phyloP scores from a whole-genome alignment of 78 protist genomes.

The Andalucia godoyi region DNA sequence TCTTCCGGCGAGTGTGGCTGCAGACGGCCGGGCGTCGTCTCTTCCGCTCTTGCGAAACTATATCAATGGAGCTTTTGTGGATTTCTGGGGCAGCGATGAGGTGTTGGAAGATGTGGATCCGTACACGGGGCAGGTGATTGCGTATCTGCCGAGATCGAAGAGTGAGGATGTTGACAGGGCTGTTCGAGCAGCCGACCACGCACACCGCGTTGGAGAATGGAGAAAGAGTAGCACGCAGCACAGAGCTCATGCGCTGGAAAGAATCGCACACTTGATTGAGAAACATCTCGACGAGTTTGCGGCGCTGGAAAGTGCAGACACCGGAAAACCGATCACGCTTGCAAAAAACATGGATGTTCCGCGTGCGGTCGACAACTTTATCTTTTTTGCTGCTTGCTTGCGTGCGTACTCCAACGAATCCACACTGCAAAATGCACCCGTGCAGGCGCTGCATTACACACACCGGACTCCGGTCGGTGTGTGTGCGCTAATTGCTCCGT shows the following conservation, averaged over 20 bases:
- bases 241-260: conserved; percentile 31
- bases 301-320: conserved; percentile 42
- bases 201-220: conserved; percentile 48
- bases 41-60: too few relatives aligned
- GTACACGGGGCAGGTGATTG: conserved; percentile 12
- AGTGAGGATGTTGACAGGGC: conserved; percentile 60
- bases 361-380: conserved; percentile 28
- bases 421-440: too few relatives aligned
- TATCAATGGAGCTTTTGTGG: too few relatives aligned
- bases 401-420: not conserved
- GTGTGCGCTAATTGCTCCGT: conserved; percentile 71
- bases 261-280: conserved; percentile 65
- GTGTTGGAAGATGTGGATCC: not conserved
- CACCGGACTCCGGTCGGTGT: conserved; percentile 64
- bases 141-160: conserved; percentile 17
- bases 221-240: conserved; percentile 3
- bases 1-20: too few relatives aligned
- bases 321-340: conserved; percentile 49
- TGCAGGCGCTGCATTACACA: conserved; percentile 55
- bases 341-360: conserved; percentile 59
- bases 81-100: not conserved
- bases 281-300: conserved; percentile 29
- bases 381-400: conserved; percentile 58
- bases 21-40: too few relatives aligned
- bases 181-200: conserved; percentile 53